Conservation (phyloP, 352 stramenopile species). For the Phytophthora tubulina region DNA sequence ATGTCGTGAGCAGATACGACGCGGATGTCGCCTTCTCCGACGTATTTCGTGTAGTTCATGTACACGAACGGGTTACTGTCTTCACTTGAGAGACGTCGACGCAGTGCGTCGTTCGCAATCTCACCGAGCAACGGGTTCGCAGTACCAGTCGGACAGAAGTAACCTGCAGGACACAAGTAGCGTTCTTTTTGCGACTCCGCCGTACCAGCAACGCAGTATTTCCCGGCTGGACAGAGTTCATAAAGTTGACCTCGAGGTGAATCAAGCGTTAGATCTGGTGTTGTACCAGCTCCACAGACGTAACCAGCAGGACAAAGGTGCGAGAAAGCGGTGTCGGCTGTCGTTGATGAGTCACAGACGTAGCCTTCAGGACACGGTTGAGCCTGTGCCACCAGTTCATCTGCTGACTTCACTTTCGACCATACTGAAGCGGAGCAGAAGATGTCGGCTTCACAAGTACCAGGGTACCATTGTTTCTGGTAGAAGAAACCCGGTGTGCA, state of each 20-base stretch:
- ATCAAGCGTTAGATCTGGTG: slow-evolving; percentile 92
- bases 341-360: slow-evolving; percentile 94
- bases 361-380: slow-evolving; percentile 95
- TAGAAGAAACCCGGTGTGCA: slow-evolving; percentile 94
- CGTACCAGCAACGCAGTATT: slow-evolving; percentile 91
- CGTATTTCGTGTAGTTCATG: slow-evolving; percentile 88
- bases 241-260: slow-evolving; percentile 90
- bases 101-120: slow-evolving; percentile 93
- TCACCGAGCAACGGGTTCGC: slow-evolving; percentile 85
- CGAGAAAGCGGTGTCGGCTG: slow-evolving; percentile 74
- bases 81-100: slow-evolving; percentile 64
- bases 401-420: slow-evolving; percentile 34
- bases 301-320: slow-evolving; percentile 93
- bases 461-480: slow-evolving; percentile 93
- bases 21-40: slow-evolving; percentile 89
- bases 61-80: slow-evolving; percentile 82
- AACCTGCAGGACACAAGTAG: slow-evolving; percentile 87
- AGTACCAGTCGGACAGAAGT: slow-evolving; percentile 97
- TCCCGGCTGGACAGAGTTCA: slow-evolving; percentile 89
- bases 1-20: slow-evolving; percentile 92
- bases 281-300: slow-evolving; percentile 94
- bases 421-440: slow-evolving; percentile 83
- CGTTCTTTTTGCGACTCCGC: slow-evolving; percentile 84
- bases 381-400: slow-evolving; percentile 73
- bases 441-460: slow-evolving; percentile 97